phyloP scores from a whole-genome alignment of 1,139 yeast genomes.

The Entelexis sorbosivorans region DNA sequence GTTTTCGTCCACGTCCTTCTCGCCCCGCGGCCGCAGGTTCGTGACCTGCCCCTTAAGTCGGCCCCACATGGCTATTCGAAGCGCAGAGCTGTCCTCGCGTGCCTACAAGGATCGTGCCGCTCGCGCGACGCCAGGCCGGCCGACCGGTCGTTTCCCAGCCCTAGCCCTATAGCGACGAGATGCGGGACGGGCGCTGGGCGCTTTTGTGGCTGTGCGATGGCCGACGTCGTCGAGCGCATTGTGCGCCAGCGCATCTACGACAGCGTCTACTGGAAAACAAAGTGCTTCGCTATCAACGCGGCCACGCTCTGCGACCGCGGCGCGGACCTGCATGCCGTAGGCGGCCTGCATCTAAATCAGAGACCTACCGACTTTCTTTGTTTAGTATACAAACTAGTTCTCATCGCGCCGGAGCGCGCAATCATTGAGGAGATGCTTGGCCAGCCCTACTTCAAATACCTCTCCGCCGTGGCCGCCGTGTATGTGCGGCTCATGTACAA shows the following conservation, averaged over 20 bases:
- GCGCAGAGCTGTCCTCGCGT: too few relatives aligned
- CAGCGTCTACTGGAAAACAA: conserved; percentile 56
- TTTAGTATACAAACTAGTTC: conserved; percentile 50
- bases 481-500: conserved; percentile 45
- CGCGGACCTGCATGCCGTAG: conserved; percentile 32
- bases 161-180: not conserved
- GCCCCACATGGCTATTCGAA: conserved; percentile 18
- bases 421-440: conserved; percentile 43
- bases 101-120: too few relatives aligned
- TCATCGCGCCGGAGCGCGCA: conserved; percentile 48
- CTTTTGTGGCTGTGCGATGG: not conserved
- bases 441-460: conserved; percentile 56
- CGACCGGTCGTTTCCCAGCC: too few relatives aligned
- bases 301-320: conserved; percentile 43
- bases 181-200: not conserved
- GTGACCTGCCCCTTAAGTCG: conserved; percentile 21
- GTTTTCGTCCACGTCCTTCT: conserved; percentile 29
- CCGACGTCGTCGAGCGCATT: conserved; percentile 45
- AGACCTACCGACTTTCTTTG: conserved; percentile 57
- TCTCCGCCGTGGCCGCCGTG: conserved; percentile 49
- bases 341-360: conserved; percentile 43
- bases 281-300: conserved; percentile 47
- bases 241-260: conserved; percentile 58
- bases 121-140: too few relatives aligned
- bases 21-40: conserved; percentile 24